Percentiles rank a stretch among this genome's conserved stretches.
phyloP scores from a whole-genome alignment of 2,329 filamentous ascomycete genomes.

The Zymoseptoria ardabiliae region DNA sequence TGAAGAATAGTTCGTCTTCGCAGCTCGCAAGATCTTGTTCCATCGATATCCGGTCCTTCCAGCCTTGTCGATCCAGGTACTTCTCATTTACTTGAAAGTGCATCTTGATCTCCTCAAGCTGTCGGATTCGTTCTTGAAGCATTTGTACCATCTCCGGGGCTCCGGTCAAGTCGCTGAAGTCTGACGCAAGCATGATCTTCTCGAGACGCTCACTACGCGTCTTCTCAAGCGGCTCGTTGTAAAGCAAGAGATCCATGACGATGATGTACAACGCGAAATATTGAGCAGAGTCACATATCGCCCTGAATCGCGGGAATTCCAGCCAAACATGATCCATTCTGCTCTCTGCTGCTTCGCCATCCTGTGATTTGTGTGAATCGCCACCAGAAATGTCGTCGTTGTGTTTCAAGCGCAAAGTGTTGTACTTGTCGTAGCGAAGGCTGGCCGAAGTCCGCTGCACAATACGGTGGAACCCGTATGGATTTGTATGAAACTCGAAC shows the following conservation, averaged over 20 bases:
- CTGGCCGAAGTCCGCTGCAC: constrained; percentile 95
- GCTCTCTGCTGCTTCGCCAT: constrained; percentile 45
- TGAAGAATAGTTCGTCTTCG: constrained; percentile 97
- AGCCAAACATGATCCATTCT: constrained; percentile 97
- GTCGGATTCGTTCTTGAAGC: constrained; percentile 84
- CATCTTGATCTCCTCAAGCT: constrained; percentile 91
- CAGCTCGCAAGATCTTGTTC: constrained; percentile 83
- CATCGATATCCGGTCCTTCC: constrained; percentile 82
- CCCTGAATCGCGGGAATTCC: constrained; percentile 87
- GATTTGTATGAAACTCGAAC: constrained; percentile 90
- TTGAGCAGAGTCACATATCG: constrained; percentile 93
- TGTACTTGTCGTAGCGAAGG: constrained; percentile 96
- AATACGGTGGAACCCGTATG: constrained; percentile 95
- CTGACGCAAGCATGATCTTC: constrained; percentile 97
- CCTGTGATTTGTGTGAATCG: constrained; percentile 35
- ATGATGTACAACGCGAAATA: constrained; percentile 99
- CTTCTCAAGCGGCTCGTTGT: constrained; percentile 93
- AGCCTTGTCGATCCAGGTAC: constrained; percentile 78
- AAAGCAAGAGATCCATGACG: constrained; percentile 88
- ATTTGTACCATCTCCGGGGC: constrained; percentile 87
- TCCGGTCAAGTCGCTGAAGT: constrained; percentile 93
- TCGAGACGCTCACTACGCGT: constrained; percentile 91
- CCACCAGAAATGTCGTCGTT: constrained; percentile 81
- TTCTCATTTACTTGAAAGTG: constrained; percentile 91
- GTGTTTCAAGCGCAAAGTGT: constrained; percentile 91